Evolutionary conservation across 2,329 filamentous ascomycete species (phyloP).

Genomic region (Alternaria sp.): DNA sequence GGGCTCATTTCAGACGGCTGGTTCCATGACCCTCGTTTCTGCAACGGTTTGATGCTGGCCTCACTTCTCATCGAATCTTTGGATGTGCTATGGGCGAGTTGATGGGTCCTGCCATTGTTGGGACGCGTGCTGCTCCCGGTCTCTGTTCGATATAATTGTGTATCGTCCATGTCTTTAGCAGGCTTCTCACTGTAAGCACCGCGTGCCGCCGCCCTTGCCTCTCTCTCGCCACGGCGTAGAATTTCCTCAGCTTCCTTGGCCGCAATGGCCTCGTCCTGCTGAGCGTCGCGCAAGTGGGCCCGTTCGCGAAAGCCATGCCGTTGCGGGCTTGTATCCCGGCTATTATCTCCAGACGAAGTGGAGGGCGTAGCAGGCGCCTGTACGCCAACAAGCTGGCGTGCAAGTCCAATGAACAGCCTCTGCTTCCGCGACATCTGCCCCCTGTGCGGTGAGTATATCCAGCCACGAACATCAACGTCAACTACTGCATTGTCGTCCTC

Average conservation of each 20-base stretch:
- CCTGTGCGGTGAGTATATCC: slow-evolving; percentile 87
- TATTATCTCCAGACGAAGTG: slow-evolving; percentile 52
- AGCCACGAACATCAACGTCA: slow-evolving; percentile 93
- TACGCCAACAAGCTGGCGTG: slow-evolving; percentile 86
- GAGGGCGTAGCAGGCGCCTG: slow-evolving; percentile 65
- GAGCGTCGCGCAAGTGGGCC: slow-evolving; percentile 59
- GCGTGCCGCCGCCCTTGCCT: slow-evolving; percentile 73
- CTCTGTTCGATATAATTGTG: slow-evolving; percentile 50
- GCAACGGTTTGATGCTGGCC: slow-evolving; percentile 49
- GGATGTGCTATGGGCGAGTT: slow-evolving; percentile 37
- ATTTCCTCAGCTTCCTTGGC: slow-evolving; percentile 79
- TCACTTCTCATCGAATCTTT: slow-evolving; percentile 38
- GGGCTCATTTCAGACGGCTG: slow-evolving; percentile 71
- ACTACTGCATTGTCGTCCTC: slow-evolving; percentile 87
- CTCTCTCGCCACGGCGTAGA: slow-evolving; percentile 72
- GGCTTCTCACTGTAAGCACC: slow-evolving; percentile 78
- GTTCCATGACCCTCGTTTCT: slow-evolving; percentile 60
- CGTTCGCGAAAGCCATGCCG: slow-evolving; percentile 47
- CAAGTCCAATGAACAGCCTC: slow-evolving; percentile 83
- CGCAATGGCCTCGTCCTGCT: slow-evolving; percentile 71
- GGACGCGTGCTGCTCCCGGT: slow-evolving; percentile 40
- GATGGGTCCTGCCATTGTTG: slow-evolving; percentile 24
- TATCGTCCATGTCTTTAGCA: slow-evolving; percentile 55
- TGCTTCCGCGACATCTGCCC: slow-evolving; percentile 89
- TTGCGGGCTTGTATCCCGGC: slow-evolving; percentile 56